Evolutionary conservation across 345 rosid genomes (phyloP), one percentile per base, ranked within the genome.

Genomic region (Nephelium lappaceum): DNA sequence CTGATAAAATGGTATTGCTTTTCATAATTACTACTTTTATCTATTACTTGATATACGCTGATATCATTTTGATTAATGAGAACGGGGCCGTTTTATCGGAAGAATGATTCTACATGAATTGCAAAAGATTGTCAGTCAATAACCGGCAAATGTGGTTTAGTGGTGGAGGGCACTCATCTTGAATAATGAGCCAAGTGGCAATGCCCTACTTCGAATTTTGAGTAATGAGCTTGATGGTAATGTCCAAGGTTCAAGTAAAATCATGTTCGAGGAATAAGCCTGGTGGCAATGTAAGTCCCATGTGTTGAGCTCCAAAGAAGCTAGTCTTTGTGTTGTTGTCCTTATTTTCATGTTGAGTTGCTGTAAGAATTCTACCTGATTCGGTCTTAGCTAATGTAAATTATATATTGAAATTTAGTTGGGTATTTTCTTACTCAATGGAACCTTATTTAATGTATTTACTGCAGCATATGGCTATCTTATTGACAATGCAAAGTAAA

Each of bases 301-400:
- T 8, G 49, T 45, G 9, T 45, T 45, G 9, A 45, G 49, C 49
- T 53, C n/a, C 58, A 15, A 53, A 16, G 58, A n/a, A 53, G 16
- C 58, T 16, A 53, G n/a, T 16, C 58, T 53, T 53, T 53, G 19
- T 53, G 36, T 31, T 27, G 57, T 16, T 53, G 58, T 15, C 58
- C n/a, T 53, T n/a, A 53, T 53, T 53, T 53, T 53, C 58, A n/a
- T n/a, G 11, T 8, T 60, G 65, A 25, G 65, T 91, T 85, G 93
- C 92, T 15, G 98, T 92, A 83, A 89, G 89, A 78, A 45, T 63
- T 27, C 61, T 16, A 36, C 12, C 55, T 74, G 43, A 67, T 75
- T 63, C 42, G 23, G 11, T n/a, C 27, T 75, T 66, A 67, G 36
- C 18, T 3, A 11, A n/a, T 60, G 64, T 27, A 11, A 43, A 58